These are phyloP conservation scores for Trametes sp. DNA, from an alignment of 1,284 basidiomycete genomes.

Conservation along the genomic window DNA sequence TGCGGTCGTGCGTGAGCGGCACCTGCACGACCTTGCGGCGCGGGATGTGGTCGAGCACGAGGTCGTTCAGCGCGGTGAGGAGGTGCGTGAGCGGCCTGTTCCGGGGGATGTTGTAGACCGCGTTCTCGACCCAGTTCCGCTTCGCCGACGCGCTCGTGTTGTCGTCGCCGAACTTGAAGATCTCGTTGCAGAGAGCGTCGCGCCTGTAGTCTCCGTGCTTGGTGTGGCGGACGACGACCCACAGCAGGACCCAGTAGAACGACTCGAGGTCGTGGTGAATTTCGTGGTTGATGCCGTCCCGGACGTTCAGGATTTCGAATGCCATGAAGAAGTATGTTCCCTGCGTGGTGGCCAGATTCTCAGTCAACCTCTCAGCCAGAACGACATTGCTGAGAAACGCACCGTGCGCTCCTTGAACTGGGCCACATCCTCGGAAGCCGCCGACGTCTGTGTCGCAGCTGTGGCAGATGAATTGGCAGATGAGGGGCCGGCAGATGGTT, in stretches of 20 bases:
- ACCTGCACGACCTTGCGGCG: not conserved
- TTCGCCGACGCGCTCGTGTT: not conserved
- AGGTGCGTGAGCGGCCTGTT: conserved; percentile 17
- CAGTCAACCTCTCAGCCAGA: not conserved
- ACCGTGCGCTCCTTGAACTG: conserved; percentile 18
- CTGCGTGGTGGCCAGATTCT: not conserved
- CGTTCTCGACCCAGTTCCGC: not conserved
- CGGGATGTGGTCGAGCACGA: not conserved
- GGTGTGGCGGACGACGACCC: conserved; percentile 21
- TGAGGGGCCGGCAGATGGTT: not conserved
- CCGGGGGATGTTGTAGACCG: not conserved
- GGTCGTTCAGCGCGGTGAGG: not conserved
- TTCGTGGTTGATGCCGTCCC: not conserved
- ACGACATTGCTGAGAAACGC: not conserved
- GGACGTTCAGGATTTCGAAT: not conserved
- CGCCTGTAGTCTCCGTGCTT: not conserved
- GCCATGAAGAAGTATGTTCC: conserved; percentile 24
- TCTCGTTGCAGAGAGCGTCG: not conserved
- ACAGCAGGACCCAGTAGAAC: conserved; percentile 23
- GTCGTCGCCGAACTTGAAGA: conserved; percentile 7
- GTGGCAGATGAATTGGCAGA: too few species aligned
- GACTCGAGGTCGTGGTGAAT: conserved; percentile 20
- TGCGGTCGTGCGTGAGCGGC: not conserved
- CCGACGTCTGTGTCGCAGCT: not conserved
- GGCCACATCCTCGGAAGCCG: too few species aligned